Conservation (phyloP, 1,284 basidiomycete species). For the Naganishia sp. region DNA sequence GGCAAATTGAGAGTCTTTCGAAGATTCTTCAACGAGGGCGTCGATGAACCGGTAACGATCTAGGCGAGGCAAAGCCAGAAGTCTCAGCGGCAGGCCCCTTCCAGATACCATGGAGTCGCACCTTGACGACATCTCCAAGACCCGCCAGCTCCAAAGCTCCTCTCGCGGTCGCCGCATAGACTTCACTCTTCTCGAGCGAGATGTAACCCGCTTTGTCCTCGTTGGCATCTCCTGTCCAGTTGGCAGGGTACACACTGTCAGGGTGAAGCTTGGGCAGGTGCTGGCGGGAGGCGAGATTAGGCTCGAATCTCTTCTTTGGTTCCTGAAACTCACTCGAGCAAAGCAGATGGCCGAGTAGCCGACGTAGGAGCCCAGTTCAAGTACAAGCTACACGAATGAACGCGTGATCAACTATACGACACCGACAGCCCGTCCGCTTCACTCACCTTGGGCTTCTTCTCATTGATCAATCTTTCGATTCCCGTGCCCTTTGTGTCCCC, state of each 20-base stretch:
- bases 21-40: constrained; percentile 39
- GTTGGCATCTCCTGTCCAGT: constrained; percentile 38
- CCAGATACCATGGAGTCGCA: background rate
- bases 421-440: background rate
- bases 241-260: constrained; percentile 37
- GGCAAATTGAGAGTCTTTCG: constrained; percentile 43
- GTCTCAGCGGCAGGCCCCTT: background rate
- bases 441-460: constrained; percentile 44
- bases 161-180: constrained; percentile 43
- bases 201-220: constrained; percentile 44
- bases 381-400: constrained; percentile 37
- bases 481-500: constrained; percentile 46
- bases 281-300: constrained; percentile 26
- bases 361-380: constrained; percentile 47
- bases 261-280: constrained; percentile 42
- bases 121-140: constrained; percentile 42
- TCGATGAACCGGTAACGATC: constrained; percentile 44
- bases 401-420: background rate
- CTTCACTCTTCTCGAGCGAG: constrained; percentile 45
- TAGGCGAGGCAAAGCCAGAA: constrained; percentile 2
- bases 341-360: constrained; percentile 49
- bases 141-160: constrained; percentile 44
- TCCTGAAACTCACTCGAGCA: constrained; percentile 38
- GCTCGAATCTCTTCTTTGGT: background rate
- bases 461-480: constrained; percentile 42